Evolutionary conservation across 805 yeast genomes (phyloP), one percentile per base, ranked within the genome.

Genomic region (Kluyveromyces lactis): DNA sequence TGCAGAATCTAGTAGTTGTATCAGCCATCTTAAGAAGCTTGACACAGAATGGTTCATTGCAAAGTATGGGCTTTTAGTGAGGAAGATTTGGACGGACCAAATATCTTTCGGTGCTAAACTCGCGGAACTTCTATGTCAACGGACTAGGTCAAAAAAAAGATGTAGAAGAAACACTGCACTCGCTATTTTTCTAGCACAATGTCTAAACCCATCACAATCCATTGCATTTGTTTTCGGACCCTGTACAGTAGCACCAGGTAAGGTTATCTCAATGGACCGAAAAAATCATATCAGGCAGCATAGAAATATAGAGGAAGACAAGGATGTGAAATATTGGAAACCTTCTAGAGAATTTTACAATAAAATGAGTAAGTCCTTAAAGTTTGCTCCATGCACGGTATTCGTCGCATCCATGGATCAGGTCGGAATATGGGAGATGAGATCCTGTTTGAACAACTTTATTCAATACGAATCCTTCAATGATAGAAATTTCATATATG

Each of bases 181-280:
- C 13, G 49, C 53, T 9, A 15, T 50, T 11, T 45, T 50, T 18
- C 28, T 52, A 6, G 47, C 50, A 5, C 23, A 44, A 3, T 19
- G 42, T 12, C n/a, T 45, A n/a, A 33, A 36, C 8, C 32, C 33
- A 10, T 11, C 13, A 26, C 33, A 45, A 27, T 43, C 47, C 6
- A 21, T 48, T 3, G 37, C 46, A 5, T 50, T 52, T 32, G 18
- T 52, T 11, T 33, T 28, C 2, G 56, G 56, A 1, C 52, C 56
- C 11, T 47, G 55, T 33, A 52, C 56, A n/a, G 41, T 36, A 13
- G 53, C 52, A 4, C 44, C 51, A 3, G 56, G 55, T 2, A 52
- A 49, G 37, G 46, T 52, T 2, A 24, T 48, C 4, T 44, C 52
- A 4, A 38, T 43, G 18, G 44, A 45, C 24, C 28, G 23, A 19